phyloP scores from a whole-genome alignment of 306 rosid genomes.

The Rosa multiflora region DNA sequence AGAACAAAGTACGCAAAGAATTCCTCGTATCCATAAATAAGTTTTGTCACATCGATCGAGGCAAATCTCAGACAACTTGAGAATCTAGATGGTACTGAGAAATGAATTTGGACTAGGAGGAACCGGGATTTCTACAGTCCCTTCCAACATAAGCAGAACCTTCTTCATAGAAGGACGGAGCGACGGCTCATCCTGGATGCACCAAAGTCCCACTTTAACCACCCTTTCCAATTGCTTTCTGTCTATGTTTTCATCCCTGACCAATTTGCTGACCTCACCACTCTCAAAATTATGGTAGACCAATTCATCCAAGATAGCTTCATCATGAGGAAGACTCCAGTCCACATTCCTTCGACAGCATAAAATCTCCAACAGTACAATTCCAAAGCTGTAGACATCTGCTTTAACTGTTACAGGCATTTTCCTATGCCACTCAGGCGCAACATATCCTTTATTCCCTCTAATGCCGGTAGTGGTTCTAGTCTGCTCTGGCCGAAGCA shows the following conservation, averaged over 20 bases:
- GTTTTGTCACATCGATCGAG: not conserved
- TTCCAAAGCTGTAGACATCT: conserved; percentile 36
- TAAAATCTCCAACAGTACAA: conserved; percentile 27
- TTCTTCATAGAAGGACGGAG: conserved; percentile 27
- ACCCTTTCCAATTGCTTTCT: conserved; percentile 19
- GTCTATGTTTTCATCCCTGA: conserved; percentile 10
- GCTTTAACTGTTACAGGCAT: conserved; percentile 19
- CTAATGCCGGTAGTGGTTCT: conserved; percentile 26
- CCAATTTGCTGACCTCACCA: conserved; percentile 16
- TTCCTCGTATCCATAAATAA: not conserved
- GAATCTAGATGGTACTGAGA: not conserved
- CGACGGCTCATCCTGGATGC: conserved; percentile 31
- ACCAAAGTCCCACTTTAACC: conserved; percentile 31
- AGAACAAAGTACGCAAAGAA: not conserved
- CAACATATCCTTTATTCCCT: conserved; percentile 34
- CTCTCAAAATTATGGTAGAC: conserved; percentile 2
- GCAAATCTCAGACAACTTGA: not conserved
- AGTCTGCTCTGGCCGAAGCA: conserved; percentile 25
- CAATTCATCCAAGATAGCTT: conserved; percentile 27
- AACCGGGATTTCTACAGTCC: conserved; percentile 13
- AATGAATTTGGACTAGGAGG: conserved; percentile 11
- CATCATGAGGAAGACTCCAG: conserved; percentile 12
- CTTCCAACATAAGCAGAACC: conserved; percentile 29
- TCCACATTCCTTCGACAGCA: conserved; percentile 18
- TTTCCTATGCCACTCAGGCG: conserved; percentile 32